These are phyloP conservation scores for Russula abietina DNA, from an alignment of 768 basidiomycete species.

Conservation along the genomic window DNA sequence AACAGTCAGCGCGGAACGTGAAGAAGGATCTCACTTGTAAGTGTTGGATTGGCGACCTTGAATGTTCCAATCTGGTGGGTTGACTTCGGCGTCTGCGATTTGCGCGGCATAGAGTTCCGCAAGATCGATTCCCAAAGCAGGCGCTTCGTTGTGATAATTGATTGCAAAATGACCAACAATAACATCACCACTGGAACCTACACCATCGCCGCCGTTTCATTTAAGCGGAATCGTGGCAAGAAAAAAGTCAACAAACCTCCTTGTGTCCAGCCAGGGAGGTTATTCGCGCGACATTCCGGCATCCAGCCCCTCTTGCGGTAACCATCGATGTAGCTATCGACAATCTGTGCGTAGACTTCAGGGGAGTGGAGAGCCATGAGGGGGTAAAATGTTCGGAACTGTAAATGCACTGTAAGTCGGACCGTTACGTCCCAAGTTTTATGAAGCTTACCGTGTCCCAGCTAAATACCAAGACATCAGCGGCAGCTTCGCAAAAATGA, in stretches of 20 bases:
- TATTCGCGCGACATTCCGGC: conserved; percentile 65
- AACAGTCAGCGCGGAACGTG: conserved; percentile 18
- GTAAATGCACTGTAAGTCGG: conserved; percentile 25
- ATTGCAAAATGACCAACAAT: conserved; percentile 70
- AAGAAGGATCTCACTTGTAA: no score
- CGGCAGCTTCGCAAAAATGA: background rate
- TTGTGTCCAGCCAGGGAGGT: conserved; percentile 69
- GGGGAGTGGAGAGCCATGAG: conserved; percentile 62
- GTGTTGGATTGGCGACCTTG: no score
- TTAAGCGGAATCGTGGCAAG: background rate
- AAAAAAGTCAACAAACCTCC: conserved; percentile 39
- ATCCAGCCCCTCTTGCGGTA: conserved; percentile 71
- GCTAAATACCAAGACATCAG: background rate
- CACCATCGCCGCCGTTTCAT: conserved; percentile 37
- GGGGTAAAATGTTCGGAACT: conserved; percentile 68
- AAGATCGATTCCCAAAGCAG: conserved; percentile 50
- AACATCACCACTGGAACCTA: conserved; percentile 57
- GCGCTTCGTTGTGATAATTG: conserved; percentile 62
- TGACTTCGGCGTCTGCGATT: conserved; percentile 55
- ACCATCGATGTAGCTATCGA: conserved; percentile 65
- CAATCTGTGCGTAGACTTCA: conserved; percentile 61
- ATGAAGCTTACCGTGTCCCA: conserved; percentile 12
- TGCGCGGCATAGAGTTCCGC: conserved; percentile 57
- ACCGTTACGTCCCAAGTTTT: background rate
- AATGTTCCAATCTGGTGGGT: conserved; percentile 44